Evolutionary conservation across 2,329 filamentous ascomycete genomes (phyloP).

Genomic region (Aspergillus awamori): DNA sequence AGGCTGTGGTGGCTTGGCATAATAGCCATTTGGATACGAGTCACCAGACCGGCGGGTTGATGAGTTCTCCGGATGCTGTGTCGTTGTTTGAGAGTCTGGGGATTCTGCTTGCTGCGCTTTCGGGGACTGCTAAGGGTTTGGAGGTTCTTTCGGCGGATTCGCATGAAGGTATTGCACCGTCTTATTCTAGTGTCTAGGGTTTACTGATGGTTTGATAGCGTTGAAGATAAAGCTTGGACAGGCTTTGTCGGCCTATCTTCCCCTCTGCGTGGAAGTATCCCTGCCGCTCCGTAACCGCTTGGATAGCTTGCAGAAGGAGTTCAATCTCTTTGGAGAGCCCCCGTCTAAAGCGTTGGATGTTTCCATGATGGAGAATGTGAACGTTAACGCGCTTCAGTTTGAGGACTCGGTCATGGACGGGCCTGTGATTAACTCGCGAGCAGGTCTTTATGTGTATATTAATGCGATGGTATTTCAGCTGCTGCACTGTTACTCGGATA

Average conservation of each 20-base stretch:
- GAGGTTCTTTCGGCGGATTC: conserved; percentile 39
- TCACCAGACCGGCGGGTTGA: conserved; percentile 34
- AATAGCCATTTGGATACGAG: conserved; percentile 28
- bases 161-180: conserved; percentile 34
- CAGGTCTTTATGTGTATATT: conserved; percentile 82
- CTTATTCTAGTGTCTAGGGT: background rate
- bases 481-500: background rate
- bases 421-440: conserved; percentile 72
- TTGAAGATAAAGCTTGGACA: conserved; percentile 43
- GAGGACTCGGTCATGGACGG: conserved; percentile 64
- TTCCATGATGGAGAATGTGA: conserved; percentile 45
- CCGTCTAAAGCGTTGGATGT: conserved; percentile 47
- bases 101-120: conserved; percentile 44
- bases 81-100: conserved; percentile 47
- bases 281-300: conserved; percentile 43
- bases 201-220: conserved; percentile 25
- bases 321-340: conserved; percentile 46
- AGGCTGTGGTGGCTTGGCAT: conserved; percentile 41
- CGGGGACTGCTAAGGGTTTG: conserved; percentile 39
- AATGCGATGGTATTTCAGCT: conserved; percentile 69
- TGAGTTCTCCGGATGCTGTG: conserved; percentile 41
- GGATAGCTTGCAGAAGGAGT: conserved; percentile 46
- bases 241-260: conserved; percentile 44
- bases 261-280: conserved; percentile 44
- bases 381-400: conserved; percentile 55